These are phyloP conservation scores for Tremellales sp. DNA, from an alignment of 1,284 basidiomycete genomes.

Conservation along the genomic window DNA sequence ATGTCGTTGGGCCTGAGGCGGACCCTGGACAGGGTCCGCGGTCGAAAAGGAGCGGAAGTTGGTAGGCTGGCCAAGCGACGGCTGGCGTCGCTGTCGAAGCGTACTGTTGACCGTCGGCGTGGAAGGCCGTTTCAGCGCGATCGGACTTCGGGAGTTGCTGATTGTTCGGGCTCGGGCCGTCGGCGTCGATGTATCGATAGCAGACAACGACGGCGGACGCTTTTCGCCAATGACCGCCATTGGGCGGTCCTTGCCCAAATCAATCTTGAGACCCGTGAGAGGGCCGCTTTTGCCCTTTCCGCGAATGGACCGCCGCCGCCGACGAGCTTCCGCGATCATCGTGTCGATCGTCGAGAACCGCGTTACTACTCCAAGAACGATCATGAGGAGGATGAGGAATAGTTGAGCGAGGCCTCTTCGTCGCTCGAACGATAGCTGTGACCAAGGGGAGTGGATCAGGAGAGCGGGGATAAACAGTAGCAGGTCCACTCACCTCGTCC, in stretches of 20 bases:
- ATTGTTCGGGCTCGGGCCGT: constrained; percentile 6
- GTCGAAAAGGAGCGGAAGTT: constrained; percentile 17
- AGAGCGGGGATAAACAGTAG: background rate
- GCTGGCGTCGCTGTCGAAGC: constrained; percentile 11
- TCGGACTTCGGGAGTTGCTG: background rate
- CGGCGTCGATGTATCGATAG: constrained; percentile 8
- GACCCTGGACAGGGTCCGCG: background rate
- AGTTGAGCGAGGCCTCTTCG: constrained; percentile 42
- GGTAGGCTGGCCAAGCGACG: constrained; percentile 5
- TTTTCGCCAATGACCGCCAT: constrained; percentile 24
- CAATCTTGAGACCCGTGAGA: constrained; percentile 35
- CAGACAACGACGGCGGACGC: background rate
- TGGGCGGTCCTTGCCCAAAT: constrained; percentile 28
- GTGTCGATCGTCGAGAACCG: constrained; percentile 35
- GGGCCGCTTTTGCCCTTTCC: constrained; percentile 22
- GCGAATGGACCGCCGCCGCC: constrained; percentile 18
- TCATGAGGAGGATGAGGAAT: constrained; percentile 34
- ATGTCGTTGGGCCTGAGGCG: too few species aligned
- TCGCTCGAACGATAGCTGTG: constrained; percentile 37
- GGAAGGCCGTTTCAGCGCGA: constrained; percentile 4
- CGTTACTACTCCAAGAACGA: constrained; percentile 32
- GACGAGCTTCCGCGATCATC: constrained; percentile 26
- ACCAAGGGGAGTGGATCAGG: background rate
- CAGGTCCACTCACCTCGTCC: constrained; percentile 29
- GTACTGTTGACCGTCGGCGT: constrained; percentile 7